Evolutionary conservation across 169 alveolate genomes (phyloP), one percentile per base, ranked within the genome.

Genomic region (Nephromyces sp.): DNA sequence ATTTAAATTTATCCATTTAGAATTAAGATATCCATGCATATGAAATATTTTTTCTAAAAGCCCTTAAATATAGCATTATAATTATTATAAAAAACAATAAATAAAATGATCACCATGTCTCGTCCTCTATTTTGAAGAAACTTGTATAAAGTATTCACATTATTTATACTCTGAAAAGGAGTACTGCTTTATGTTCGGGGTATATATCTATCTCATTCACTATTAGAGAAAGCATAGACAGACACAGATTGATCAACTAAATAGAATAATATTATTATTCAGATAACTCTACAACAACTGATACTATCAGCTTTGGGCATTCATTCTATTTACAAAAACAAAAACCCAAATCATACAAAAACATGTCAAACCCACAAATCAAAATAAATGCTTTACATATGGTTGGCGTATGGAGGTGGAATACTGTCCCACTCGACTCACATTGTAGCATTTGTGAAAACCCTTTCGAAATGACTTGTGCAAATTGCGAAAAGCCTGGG

Each of bases 391-490:
- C 72, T 0, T 33, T 73, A 4, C 80, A 73, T 68, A 22, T 35
- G n/a, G 74, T 66, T 6, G 80, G 76, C 15, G 73, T 8, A 53
- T 73, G 80, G 78, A 8, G 75, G 1, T 73, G 80, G 80, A 31
- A 28, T n/a, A 75, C 33, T 1, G n/a, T 52, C 68, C 77, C 80
- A 5, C 22, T 29, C 22, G 75, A 73, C 66, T 32, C 24, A 22
- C 43, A 73, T n/a, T 86, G 90, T 34, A 81, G 84, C 34, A 86
- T 86, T 32, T 86, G 90, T 74, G 80, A 81, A 68, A 84, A 81
- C 71, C 79, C 88, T 1, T 84, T 79, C 64, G 90, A 86, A 75
- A 66, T 84, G 32, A 77, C 85, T 6, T 86, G 89, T 66, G 84
- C 83, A 27, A 78, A 67, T 63, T 86, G 92, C 74, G 78, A 71